These are phyloP conservation scores for Delonix regia DNA, from an alignment of 306 rosid species.

Conservation along the genomic window DNA sequence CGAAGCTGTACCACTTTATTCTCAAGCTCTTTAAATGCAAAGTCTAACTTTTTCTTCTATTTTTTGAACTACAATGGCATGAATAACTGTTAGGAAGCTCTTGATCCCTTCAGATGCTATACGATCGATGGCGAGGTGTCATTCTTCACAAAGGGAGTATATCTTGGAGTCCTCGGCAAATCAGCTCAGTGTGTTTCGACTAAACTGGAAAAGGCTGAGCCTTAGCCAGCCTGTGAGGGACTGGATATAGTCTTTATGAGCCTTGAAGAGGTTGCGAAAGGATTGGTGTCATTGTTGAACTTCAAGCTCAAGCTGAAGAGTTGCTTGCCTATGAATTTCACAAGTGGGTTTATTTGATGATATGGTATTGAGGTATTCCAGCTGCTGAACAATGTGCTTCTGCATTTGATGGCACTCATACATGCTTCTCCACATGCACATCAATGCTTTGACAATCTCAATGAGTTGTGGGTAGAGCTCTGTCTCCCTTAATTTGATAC, in stretches of 20 bases:
- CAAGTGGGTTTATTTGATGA: slow-evolving; percentile 85
- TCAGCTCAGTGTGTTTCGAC: slow-evolving; percentile 56
- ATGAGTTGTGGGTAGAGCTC: slow-evolving; percentile 89
- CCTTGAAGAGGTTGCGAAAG: slow-evolving; percentile 78
- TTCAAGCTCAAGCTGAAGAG: slow-evolving; percentile 91
- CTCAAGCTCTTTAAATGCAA: slow-evolving; percentile 76
- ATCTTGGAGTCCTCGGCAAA: slow-evolving; percentile 72
- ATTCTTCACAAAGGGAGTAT: slow-evolving; percentile 84
- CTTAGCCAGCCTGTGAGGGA: slow-evolving; percentile 95
- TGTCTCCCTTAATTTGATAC: slow-evolving; percentile 76
- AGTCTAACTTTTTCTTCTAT: slow-evolving; percentile 76
- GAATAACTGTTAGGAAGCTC: slow-evolving; percentile 79
- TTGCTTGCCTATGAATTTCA: slow-evolving; percentile 85
- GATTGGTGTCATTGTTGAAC: slow-evolving; percentile 95
- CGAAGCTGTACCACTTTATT: slow-evolving; percentile 75
- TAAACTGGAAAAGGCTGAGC: slow-evolving; percentile 83
- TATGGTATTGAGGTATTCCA: slow-evolving; percentile 74
- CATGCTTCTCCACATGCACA: slow-evolving; percentile 99
- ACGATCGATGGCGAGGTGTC: slow-evolving; percentile 78
- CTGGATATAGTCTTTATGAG: slow-evolving; percentile 80
- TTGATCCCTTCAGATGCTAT: slow-evolving; percentile 95
- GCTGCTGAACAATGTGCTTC: slow-evolving; percentile 93
- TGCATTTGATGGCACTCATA: slow-evolving; percentile 97
- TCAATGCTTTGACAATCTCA: slow-evolving; percentile 87
- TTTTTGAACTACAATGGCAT: slow-evolving; percentile 89